These are phyloP conservation scores for Nidula microcarpa DNA, from an alignment of 768 basidiomycete genomes.

Conservation along the genomic window DNA sequence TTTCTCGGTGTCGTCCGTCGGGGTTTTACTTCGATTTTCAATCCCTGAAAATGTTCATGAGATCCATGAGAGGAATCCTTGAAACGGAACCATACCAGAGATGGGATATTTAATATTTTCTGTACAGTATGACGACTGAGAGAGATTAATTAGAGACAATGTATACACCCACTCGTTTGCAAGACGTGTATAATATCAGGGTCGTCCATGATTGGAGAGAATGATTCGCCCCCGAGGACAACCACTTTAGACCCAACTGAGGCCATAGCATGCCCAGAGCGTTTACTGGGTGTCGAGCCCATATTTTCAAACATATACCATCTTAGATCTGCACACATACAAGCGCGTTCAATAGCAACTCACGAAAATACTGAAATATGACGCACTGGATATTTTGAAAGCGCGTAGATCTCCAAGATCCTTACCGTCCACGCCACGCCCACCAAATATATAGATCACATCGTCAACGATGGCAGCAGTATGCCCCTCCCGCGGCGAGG, in stretches of 20 bases:
- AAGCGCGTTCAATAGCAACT: constrained; percentile 3
- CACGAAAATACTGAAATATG: neutral
- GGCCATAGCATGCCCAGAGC: constrained; percentile 99
- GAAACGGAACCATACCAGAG: too few species aligned
- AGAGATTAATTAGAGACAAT: too few species aligned
- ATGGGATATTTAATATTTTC: too few species aligned
- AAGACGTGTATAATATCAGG: constrained; percentile 82
- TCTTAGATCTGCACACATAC: constrained; percentile 67
- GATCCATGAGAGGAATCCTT: too few species aligned
- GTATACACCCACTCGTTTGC: constrained; percentile 80
- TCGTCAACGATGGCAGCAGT: constrained; percentile 96
- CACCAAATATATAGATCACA: constrained; percentile 97
- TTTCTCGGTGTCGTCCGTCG: too few species aligned
- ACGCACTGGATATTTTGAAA: constrained; percentile 95
- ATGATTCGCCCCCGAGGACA: constrained; percentile 93
- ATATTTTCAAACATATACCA: constrained; percentile 99
- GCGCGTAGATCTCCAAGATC: constrained; percentile 93
- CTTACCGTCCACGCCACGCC: constrained; percentile 94
- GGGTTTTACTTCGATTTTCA: too few species aligned
- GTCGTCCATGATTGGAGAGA: constrained; percentile 74
- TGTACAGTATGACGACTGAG: too few species aligned
- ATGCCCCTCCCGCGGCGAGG: constrained; percentile 93
- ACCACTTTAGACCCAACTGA: constrained; percentile 85
- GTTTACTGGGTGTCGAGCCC: constrained; percentile 90
- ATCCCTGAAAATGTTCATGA: too few species aligned